Percentiles rank a stretch among this genome's conserved stretches.
phyloP scores from a whole-genome alignment of 1,139 yeast genomes.

The Zygoascus sp. region DNA sequence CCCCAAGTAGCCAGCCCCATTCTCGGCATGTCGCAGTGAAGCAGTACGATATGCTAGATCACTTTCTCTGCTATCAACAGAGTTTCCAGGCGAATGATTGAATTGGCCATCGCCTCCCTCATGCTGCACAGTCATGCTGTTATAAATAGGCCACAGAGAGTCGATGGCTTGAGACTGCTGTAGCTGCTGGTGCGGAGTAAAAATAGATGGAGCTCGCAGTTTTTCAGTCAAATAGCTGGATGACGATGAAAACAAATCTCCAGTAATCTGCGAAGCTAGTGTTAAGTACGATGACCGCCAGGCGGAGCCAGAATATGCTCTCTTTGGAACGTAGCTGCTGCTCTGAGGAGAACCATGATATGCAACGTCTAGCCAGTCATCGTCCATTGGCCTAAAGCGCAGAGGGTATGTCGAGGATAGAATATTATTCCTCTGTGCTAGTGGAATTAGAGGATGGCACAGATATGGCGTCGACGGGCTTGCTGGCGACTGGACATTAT shows the following conservation, averaged over 20 bases:
- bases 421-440: slow-evolving; percentile 25
- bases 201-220: slow-evolving; percentile 7
- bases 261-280: slow-evolving; percentile 25
- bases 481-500: slow-evolving; percentile 1
- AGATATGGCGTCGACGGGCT: slow-evolving; percentile 15
- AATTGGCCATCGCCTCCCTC: not conserved
- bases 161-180: slow-evolving; percentile 10
- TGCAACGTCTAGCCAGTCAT: slow-evolving; percentile 28
- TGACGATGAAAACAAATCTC: slow-evolving; percentile 25
- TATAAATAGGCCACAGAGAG: slow-evolving; percentile 11
- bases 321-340: not conserved
- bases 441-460: slow-evolving; percentile 26
- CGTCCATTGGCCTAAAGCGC: slow-evolving; percentile 26
- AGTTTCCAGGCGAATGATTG: slow-evolving; percentile 1
- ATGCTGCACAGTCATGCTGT: not conserved
- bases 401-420: slow-evolving; percentile 22
- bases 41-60: not conserved
- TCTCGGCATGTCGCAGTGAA: no score
- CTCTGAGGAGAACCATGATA: slow-evolving; percentile 6
- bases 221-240: slow-evolving; percentile 22
- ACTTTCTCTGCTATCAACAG: not conserved
- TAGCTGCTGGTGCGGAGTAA: not conserved
- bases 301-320: not conserved
- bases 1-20: not conserved
- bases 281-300: slow-evolving; percentile 16